Evolutionary conservation across 2,329 filamentous ascomycete genomes (phyloP), one percentile per base, ranked within the genome.

Genomic region (Paraconiothyrium brasiliense): DNA sequence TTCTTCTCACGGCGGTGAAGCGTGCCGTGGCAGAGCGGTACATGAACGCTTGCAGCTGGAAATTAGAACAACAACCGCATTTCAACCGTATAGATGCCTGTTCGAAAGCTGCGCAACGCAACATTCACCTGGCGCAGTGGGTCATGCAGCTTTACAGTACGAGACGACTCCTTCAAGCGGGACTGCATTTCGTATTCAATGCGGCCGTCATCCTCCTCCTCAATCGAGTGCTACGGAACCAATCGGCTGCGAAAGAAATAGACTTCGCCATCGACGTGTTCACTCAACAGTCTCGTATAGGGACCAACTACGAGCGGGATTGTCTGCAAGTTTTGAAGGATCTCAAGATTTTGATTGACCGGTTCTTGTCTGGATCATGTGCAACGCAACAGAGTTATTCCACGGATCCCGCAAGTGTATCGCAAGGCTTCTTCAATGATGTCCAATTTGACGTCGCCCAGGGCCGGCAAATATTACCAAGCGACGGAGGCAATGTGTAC

Each of bases 161-260:
- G 3, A 65, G 64, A 37, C 67, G 65, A 32, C 58, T 72, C 35
- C 57, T 73, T 4, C 69, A 71, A 51, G 65, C 69, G 30, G 66
- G 66, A 16, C 46, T 74, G n/a, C 71, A 74, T 37, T 72, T 71
- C 41, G 61, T 73, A 3, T 74, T 74, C 54, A 72, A 73, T 51
- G 70, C 70, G 24, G 63, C 68, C n/a, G 68, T 74, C 20, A 60
- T 73, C 39, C 57, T 73, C 30, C 61, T 74, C 32, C 60, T 74
- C 24, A 59, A 68, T 52, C 69, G 67, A n/a, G 66, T 74, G 22
- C 56, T 67, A 27, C 52, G 41, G 20, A 34, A 57, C 32, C n/a
- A 58, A 3, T 6, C 22, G 20, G 37, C 46, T 6, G 47, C 51
- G 41, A 43, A 58, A 41, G 67, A 67, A n/a, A 67, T 73, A 13